phyloP scores from a whole-genome alignment of 1,284 basidiomycete genomes.

The Ceratobasidium sp. region DNA sequence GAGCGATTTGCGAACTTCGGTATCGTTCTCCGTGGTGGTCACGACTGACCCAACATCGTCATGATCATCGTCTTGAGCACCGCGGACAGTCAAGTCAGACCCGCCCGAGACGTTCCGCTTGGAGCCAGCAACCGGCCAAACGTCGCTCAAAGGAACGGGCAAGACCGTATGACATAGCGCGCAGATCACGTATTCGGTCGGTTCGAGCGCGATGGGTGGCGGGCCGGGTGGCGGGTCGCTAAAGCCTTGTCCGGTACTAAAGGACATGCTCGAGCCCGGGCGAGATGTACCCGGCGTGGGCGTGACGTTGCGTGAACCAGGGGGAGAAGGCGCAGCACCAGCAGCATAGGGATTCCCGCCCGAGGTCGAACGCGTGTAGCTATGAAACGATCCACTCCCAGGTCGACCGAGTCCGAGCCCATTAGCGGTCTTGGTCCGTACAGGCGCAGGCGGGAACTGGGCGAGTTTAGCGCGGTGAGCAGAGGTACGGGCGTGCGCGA shows the following conservation, averaged over 20 bases:
- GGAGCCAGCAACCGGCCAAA: background rate
- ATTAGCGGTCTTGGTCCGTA: constrained; percentile 6
- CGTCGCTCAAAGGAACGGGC: constrained; percentile 23
- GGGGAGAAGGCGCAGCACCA: background rate
- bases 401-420: constrained; percentile 28
- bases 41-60: constrained; percentile 11
- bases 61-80: background rate
- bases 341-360: background rate
- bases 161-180: constrained; percentile 38
- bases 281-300: constrained; percentile 28
- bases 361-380: background rate
- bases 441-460: background rate
- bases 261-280: constrained; percentile 30
- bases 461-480: constrained; percentile 33
- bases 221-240: constrained; percentile 19
- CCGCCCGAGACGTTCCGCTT: constrained; percentile 1
- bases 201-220: background rate
- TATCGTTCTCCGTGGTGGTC: constrained; percentile 37
- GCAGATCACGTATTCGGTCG: constrained; percentile 38
- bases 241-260: background rate
- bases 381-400: background rate
- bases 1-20: constrained; percentile 24
- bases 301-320: constrained; percentile 20
- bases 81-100: constrained; percentile 28
- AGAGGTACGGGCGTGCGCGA: constrained; percentile 30